Conservation (phyloP, 345 rosid species). For the Dimocarpus longan region DNA sequence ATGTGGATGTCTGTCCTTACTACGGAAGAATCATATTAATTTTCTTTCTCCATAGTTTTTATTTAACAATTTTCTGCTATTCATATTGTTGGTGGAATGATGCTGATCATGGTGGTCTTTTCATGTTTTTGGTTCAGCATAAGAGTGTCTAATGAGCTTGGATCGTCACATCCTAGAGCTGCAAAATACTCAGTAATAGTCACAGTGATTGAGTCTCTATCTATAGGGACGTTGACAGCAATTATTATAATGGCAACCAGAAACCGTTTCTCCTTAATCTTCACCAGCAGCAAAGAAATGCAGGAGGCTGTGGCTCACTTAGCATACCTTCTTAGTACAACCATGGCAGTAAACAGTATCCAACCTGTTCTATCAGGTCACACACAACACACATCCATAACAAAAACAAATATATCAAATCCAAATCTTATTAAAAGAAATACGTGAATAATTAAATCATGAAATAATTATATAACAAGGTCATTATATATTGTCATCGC, state of each 20-base stretch:
- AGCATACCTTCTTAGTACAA: slow-evolving; percentile 75
- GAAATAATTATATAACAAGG: too few species aligned
- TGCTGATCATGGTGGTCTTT: too few species aligned
- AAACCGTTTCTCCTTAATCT: slow-evolving; percentile 68
- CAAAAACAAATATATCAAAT: neutral
- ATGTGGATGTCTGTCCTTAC: too few species aligned
- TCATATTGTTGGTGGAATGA: neutral
- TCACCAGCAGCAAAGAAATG: slow-evolving; percentile 63
- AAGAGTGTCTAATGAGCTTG: slow-evolving; percentile 87
- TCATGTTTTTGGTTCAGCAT: slow-evolving; percentile 45
- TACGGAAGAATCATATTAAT: too few species aligned
- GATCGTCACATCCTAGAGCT: slow-evolving; percentile 86
- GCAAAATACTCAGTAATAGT: slow-evolving; percentile 74
- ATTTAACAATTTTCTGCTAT: too few species aligned
- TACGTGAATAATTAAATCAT: too few species aligned
- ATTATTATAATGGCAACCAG: slow-evolving; percentile 47
- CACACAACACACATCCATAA: neutral
- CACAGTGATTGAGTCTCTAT: slow-evolving; percentile 61
- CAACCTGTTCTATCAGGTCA: slow-evolving; percentile 91
- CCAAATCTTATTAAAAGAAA: neutral
- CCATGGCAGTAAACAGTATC: slow-evolving; percentile 78
- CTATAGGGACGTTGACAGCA: slow-evolving; percentile 63
- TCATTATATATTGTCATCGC: slow-evolving; percentile 4
- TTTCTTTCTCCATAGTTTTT: too few species aligned
- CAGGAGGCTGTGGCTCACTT: slow-evolving; percentile 59